phyloP scores from a whole-genome alignment of 768 basidiomycete species.

The Agaricus subrufescens region DNA sequence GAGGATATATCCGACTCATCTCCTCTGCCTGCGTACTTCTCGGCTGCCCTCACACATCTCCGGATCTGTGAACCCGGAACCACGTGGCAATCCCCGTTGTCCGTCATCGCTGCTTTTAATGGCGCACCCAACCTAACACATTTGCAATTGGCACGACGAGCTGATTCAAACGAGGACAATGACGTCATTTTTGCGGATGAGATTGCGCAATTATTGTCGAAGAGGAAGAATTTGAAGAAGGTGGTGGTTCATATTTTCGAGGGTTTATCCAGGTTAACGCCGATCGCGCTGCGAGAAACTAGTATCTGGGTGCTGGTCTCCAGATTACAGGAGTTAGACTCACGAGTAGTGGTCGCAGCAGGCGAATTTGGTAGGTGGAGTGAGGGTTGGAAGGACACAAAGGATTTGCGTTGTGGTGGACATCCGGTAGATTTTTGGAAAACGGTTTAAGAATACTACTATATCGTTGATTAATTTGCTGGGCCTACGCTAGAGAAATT shows the following conservation, averaged over 20 bases:
- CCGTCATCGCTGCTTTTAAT: slow-evolving; percentile 28
- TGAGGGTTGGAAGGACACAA: slow-evolving; percentile 18
- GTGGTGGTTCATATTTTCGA: slow-evolving; percentile 31
- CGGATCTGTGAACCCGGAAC: slow-evolving; percentile 34
- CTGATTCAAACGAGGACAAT: slow-evolving; percentile 37
- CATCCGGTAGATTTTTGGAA: slow-evolving; percentile 18
- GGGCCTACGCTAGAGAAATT: no score
- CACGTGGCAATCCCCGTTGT: slow-evolving; percentile 28
- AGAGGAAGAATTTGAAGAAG: slow-evolving; percentile 25
- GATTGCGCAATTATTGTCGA: slow-evolving; percentile 22
- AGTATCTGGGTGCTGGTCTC: slow-evolving; percentile 22
- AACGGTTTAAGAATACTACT: neutral
- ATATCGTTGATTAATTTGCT: no score
- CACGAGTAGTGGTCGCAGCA: slow-evolving; percentile 19
- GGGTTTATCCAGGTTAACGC: slow-evolving; percentile 10
- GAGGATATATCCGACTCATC: slow-evolving; percentile 12
- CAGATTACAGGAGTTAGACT: slow-evolving; percentile 16
- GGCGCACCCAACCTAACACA: slow-evolving; percentile 32
- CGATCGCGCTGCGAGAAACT: slow-evolving; percentile 16
- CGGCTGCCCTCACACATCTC: slow-evolving; percentile 27
- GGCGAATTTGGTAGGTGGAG: slow-evolving; percentile 21
- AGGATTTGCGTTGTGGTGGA: slow-evolving; percentile 14
- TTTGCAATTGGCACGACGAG: slow-evolving; percentile 33
- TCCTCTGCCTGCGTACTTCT: slow-evolving; percentile 13
- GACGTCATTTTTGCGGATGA: slow-evolving; percentile 31